phyloP scores from a whole-genome alignment of 148 eudicot species.

The Cornus suecica region DNA sequence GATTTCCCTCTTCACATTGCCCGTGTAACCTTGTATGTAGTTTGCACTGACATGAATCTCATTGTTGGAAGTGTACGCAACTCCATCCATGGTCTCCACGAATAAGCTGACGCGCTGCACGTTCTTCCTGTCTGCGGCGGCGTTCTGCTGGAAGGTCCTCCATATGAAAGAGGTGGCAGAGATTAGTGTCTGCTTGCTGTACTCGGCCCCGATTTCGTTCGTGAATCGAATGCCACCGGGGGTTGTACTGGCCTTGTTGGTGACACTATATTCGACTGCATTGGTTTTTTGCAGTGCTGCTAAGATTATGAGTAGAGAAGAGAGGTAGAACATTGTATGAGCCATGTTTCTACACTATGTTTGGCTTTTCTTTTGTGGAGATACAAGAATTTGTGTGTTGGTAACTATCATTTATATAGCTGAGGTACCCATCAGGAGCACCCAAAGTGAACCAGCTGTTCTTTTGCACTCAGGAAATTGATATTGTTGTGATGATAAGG shows the following conservation, averaged over 20 bases:
- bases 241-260: constrained; percentile 28
- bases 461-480: not conserved
- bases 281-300: constrained; percentile 14
- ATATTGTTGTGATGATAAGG: not conserved
- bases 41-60: constrained; percentile 11
- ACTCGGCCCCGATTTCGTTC: constrained; percentile 24
- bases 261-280: constrained; percentile 30
- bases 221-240: constrained; percentile 29
- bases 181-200: constrained; percentile 15
- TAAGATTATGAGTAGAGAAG: constrained; percentile 7
- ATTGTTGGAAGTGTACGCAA: constrained; percentile 24
- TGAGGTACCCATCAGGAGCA: not conserved
- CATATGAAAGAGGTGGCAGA: constrained; percentile 32
- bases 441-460: not conserved
- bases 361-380: no score
- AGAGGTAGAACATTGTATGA: not conserved
- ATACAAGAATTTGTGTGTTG: not conserved
- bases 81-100: constrained; percentile 38
- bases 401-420: not conserved
- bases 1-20: constrained; percentile 8
- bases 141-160: constrained; percentile 30
- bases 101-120: constrained; percentile 25
- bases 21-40: constrained; percentile 12
- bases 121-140: constrained; percentile 23
- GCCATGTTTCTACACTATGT: not conserved